Percentiles rank a stretch among this genome's conserved stretches.
These are phyloP conservation scores for Schizochytrium sp. DNA, from an alignment of 108 stramenopile species.

Conservation along the genomic window DNA sequence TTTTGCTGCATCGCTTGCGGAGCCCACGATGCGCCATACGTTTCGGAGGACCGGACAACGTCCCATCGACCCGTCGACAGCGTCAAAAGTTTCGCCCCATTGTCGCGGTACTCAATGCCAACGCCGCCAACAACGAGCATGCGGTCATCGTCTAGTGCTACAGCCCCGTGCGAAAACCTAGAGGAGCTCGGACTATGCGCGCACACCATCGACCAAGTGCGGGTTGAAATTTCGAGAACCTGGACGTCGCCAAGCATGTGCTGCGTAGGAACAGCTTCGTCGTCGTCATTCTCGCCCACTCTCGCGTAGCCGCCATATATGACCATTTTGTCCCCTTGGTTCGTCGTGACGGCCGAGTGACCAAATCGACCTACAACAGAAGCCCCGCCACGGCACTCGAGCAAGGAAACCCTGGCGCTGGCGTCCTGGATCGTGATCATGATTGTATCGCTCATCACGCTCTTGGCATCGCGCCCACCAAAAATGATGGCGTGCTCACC, in stretches of 20 bases:
- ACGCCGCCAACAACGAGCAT: conserved; percentile 13
- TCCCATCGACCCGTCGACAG: neutral
- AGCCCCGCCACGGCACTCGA: no score
- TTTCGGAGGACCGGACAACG: neutral
- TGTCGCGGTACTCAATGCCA: neutral
- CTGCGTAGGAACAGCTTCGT: neutral
- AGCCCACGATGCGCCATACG: neutral
- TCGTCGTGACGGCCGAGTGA: neutral
- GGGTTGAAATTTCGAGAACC: neutral
- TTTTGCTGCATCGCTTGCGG: conserved; percentile 8
- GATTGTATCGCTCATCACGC: neutral
- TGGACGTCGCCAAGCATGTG: neutral
- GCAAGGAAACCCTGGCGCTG: no score
- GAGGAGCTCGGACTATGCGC: neutral
- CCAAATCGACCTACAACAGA: neutral
- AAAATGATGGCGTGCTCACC: neutral
- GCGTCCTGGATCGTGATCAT: neutral
- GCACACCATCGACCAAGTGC: neutral
- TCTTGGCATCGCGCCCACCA: neutral
- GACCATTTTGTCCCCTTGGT: neutral
- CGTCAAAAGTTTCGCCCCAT: neutral
- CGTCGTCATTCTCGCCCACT: neutral
- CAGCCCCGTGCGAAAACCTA: neutral
- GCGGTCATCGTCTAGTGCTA: neutral
- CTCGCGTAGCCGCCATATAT: neutral